Percentiles rank a stretch among this genome's conserved stretches.
phyloP scores from a whole-genome alignment of 176 grass and related monocot species.

The Chrysopogon serrulatus region DNA sequence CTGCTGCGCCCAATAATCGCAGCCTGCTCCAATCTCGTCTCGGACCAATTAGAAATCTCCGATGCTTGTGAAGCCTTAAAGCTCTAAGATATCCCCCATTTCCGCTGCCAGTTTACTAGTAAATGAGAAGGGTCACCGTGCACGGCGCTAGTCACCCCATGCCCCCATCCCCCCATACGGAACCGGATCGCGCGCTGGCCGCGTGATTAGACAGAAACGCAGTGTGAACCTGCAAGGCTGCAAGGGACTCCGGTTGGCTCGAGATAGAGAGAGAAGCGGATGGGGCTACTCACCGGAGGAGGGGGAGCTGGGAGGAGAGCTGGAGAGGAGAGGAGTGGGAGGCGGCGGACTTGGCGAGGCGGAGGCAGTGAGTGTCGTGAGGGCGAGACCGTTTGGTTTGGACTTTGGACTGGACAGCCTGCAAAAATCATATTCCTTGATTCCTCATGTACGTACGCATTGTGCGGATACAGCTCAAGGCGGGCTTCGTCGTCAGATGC shows the following conservation, averaged over 20 bases:
- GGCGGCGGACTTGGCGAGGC: neutral
- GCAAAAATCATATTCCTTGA: neutral
- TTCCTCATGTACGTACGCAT: neutral
- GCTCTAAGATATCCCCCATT: neutral
- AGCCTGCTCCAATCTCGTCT: neutral
- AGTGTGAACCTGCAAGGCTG: neutral
- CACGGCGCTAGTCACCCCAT: too few species aligned
- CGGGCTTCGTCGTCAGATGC: slow-evolving; percentile 63
- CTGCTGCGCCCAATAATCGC: neutral
- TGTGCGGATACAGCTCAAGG: slow-evolving; percentile 9
- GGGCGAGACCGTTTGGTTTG: slow-evolving; percentile 20
- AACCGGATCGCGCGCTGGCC: neutral
- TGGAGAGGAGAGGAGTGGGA: neutral
- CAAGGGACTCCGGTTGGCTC: neutral
- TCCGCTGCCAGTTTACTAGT: neutral
- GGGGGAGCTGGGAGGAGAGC: too few species aligned
- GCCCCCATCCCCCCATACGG: neutral
- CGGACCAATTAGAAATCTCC: neutral
- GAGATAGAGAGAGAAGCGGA: neutral
- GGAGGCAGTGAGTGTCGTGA: neutral
- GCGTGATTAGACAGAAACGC: neutral
- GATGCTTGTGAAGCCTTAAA: too few species aligned
- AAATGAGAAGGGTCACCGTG: neutral
- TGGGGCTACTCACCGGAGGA: neutral
- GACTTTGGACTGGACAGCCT: slow-evolving; percentile 1